Conservation (phyloP, 495 filamentous ascomycete species). For the Penicillium verhagenii region DNA sequence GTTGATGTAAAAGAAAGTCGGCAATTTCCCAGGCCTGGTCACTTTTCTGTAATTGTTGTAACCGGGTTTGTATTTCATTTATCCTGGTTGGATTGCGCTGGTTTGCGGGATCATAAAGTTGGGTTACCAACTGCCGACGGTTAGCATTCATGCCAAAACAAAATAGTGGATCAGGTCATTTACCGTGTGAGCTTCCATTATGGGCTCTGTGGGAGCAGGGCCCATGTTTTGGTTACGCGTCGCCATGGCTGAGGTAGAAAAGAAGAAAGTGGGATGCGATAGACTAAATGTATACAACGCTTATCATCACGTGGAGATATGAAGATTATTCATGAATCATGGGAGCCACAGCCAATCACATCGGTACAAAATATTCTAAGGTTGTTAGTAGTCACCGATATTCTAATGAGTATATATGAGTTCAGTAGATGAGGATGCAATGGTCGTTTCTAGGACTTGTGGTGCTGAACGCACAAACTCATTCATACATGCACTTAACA, state of each 20-base stretch:
- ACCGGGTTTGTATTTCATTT: conserved; percentile 67
- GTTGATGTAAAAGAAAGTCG: conserved; percentile 62
- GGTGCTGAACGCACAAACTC: too few species aligned
- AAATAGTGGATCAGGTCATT: background rate
- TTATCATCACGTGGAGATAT: conserved; percentile 16
- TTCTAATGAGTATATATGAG: too few species aligned
- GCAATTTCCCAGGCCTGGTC: conserved; percentile 83
- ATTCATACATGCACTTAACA: too few species aligned
- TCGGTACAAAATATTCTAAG: too few species aligned
- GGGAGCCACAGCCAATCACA: background rate
- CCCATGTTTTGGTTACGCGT: conserved; percentile 7
- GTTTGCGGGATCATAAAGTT: conserved; percentile 70
- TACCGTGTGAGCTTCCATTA: conserved; percentile 21
- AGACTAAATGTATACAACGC: conserved; percentile 9
- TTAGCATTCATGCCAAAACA: background rate
- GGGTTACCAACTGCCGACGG: conserved; percentile 32
- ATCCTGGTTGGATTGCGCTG: conserved; percentile 52
- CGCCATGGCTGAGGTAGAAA: conserved; percentile 11
- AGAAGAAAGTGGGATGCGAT: conserved; percentile 9
- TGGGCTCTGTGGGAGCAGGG: conserved; percentile 10
- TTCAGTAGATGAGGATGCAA: too few species aligned
- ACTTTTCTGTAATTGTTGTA: conserved; percentile 74
- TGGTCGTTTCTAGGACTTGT: too few species aligned
- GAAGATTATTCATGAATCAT: background rate
- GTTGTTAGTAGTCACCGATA: too few species aligned